Percentiles rank a stretch among this genome's conserved stretches.
Conservation (phyloP, 495 filamentous ascomycete species). For the Rhypophila decipiens region DNA sequence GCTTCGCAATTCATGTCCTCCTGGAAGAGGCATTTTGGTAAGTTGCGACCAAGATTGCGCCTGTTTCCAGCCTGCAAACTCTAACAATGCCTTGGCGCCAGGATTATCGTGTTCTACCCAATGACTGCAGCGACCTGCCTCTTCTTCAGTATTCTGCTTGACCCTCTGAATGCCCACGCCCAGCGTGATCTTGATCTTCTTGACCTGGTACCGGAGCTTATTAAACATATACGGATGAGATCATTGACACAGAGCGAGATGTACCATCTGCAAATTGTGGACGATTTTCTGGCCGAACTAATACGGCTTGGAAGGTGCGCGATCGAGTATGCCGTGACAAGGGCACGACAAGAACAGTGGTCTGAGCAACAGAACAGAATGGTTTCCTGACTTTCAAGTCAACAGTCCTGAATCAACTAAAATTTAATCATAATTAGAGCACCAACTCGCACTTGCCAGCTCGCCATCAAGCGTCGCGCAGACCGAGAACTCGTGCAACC, state of each 20-base stretch:
- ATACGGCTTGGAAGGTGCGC: conserved; percentile 24
- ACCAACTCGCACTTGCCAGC: no score
- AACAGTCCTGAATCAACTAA: no score
- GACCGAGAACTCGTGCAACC: no score
- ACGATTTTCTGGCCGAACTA: conserved; percentile 43
- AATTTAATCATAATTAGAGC: no score
- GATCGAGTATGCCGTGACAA: conserved; percentile 2
- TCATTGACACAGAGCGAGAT: conserved; percentile 37
- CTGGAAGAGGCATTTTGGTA: conserved; percentile 45
- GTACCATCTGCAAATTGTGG: conserved; percentile 38
- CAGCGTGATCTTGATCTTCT: conserved; percentile 38
- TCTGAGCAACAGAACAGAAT: no score
- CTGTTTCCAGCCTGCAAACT: neutral
- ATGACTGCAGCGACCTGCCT: conserved; percentile 45
- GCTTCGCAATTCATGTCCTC: conserved; percentile 34
- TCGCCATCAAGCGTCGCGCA: no score
- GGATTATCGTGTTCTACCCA: conserved; percentile 46
- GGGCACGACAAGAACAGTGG: no score
- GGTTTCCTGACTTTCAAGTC: no score
- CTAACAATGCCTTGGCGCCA: conserved; percentile 5
- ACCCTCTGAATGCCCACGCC: conserved; percentile 40
- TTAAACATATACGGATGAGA: conserved; percentile 36
- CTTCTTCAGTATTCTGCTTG: conserved; percentile 46
- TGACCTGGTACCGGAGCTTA: conserved; percentile 33
- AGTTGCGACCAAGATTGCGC: neutral